Conservation (phyloP, 2,329 filamentous ascomycete genomes). For the Colletotrichum echinochloae region DNA sequence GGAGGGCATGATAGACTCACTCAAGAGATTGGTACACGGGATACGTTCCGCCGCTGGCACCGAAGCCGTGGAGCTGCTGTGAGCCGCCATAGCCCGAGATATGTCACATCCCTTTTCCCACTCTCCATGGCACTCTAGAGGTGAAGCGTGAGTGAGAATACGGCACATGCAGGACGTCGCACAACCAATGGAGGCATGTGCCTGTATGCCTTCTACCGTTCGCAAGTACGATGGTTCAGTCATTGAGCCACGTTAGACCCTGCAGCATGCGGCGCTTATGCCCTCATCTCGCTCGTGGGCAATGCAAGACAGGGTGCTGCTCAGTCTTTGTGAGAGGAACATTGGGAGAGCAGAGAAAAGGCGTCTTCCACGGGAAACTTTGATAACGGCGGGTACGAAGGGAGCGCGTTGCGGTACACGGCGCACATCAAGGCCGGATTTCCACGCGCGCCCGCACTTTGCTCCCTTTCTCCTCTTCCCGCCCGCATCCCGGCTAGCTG, state of each 20-base stretch:
- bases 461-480: not conserved
- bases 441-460: conserved; percentile 2
- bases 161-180: conserved; percentile 18
- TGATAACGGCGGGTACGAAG: not conserved
- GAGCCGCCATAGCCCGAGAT: not conserved
- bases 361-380: conserved; percentile 1
- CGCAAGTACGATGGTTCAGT: conserved; percentile 25
- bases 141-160: not conserved
- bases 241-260: conserved; percentile 30
- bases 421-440: conserved; percentile 1
- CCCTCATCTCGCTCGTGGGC: not conserved
- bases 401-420: not conserved
- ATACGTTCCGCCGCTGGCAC: not conserved
- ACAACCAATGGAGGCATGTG: not conserved
- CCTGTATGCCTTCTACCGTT: not conserved
- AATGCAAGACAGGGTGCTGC: conserved; percentile 2
- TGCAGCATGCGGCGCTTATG: conserved; percentile 34
- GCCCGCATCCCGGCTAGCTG: conserved; percentile 36
- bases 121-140: not conserved
- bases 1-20: not conserved
- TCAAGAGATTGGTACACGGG: not conserved
- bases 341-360: not conserved
- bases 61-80: not conserved
- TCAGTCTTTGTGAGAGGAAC: not conserved
- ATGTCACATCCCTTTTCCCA: not conserved